Percentiles rank a stretch among this genome's conserved stretches.
Evolutionary conservation across 2,329 filamentous ascomycete species (phyloP).

Genomic region (Beauveria scarabaeidicola): DNA sequence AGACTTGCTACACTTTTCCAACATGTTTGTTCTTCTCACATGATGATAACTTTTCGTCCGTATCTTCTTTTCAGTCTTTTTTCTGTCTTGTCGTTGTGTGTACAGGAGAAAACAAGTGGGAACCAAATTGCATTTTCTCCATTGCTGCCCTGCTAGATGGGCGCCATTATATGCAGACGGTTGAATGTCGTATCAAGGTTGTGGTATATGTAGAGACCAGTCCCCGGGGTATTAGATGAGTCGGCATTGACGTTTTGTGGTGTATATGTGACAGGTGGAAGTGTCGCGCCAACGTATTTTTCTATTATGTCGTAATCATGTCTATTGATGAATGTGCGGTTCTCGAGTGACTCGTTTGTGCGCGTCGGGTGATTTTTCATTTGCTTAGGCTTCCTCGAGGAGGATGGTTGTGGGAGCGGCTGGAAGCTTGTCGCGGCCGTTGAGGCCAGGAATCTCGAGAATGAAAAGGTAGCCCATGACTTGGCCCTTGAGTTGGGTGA

Average conservation of each 20-base stretch:
- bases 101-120: background rate
- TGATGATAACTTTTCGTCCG: background rate
- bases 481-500: constrained; percentile 76
- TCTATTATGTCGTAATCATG: constrained; percentile 8
- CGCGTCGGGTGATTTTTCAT: background rate
- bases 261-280: background rate
- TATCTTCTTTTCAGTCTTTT: background rate
- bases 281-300: background rate
- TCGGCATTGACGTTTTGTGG: constrained; percentile 6
- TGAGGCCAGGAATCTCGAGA: constrained; percentile 87
- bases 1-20: constrained; percentile 3
- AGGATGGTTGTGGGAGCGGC: constrained; percentile 72
- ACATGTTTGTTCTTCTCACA: background rate
- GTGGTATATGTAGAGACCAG: background rate
- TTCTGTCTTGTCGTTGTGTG: background rate
- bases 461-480: constrained; percentile 90
- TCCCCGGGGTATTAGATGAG: constrained; percentile 5
- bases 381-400: constrained; percentile 45
- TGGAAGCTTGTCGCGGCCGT: constrained; percentile 82
- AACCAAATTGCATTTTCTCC: background rate
- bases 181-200: constrained; percentile 6
- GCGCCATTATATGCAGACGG: constrained; percentile 2
- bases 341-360: constrained; percentile 3
- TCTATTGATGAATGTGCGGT: constrained; percentile 4
- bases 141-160: background rate